Conservation (phyloP, 2,329 filamentous ascomycete species). For the Aphanocladium album region DNA sequence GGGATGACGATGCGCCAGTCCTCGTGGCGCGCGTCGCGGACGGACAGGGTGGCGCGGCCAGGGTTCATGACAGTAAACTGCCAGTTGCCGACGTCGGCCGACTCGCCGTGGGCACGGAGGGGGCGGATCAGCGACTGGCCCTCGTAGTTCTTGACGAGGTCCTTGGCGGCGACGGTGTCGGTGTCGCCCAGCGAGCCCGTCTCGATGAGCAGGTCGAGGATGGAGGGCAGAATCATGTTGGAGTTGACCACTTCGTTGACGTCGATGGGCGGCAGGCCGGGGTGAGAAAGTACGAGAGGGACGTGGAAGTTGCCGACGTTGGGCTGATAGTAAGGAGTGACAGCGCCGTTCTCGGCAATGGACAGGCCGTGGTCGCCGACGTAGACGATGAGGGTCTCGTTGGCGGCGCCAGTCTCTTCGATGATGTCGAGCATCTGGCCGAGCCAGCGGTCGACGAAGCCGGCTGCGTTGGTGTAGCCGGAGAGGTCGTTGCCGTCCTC, state of each 20-base stretch:
- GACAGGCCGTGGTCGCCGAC: slow-evolving; percentile 31
- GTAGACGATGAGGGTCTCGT: slow-evolving; percentile 29
- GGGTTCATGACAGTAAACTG: slow-evolving; percentile 31
- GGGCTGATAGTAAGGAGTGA: slow-evolving; percentile 29
- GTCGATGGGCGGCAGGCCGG: slow-evolving; percentile 26
- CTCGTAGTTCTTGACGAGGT: slow-evolving; percentile 29
- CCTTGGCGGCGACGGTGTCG: slow-evolving; percentile 21
- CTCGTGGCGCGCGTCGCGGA: slow-evolving; percentile 27
- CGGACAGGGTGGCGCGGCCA: slow-evolving; percentile 27
- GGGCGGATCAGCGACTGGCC: slow-evolving; percentile 31
- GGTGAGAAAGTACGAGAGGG: slow-evolving; percentile 28
- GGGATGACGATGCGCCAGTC: slow-evolving; percentile 28
- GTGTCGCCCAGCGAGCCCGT: slow-evolving; percentile 26
- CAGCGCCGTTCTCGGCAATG: slow-evolving; percentile 26
- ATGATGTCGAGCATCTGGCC: slow-evolving; percentile 26
- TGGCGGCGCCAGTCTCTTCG: slow-evolving; percentile 27
- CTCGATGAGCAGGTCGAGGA: slow-evolving; percentile 30
- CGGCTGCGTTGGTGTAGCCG: slow-evolving; percentile 28
- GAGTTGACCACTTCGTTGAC: slow-evolving; percentile 28
- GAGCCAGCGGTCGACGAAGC: slow-evolving; percentile 30
- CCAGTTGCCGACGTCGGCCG: slow-evolving; percentile 24
- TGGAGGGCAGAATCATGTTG: slow-evolving; percentile 29
- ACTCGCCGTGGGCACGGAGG: slow-evolving; percentile 17
- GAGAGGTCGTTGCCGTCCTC: slow-evolving; percentile 27
- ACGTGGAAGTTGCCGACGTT: slow-evolving; percentile 30